Conservation (phyloP, 1,284 basidiomycete species). For the Vanrija sp. region DNA sequence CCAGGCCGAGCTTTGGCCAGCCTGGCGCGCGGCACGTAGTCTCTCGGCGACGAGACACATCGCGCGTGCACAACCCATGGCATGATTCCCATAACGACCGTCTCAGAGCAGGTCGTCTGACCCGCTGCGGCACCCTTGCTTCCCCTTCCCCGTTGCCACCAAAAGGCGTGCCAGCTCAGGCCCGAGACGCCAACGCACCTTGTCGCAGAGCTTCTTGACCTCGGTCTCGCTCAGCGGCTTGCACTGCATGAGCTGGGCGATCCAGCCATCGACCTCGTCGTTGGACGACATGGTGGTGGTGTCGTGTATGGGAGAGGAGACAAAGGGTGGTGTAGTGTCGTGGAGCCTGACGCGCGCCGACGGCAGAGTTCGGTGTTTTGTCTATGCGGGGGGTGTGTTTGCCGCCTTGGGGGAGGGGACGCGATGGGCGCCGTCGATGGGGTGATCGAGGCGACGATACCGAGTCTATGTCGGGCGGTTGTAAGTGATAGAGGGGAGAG, state of each 20-base stretch:
- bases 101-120: no score
- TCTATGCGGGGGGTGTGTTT: neutral
- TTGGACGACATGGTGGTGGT: constrained; percentile 32
- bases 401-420: no score
- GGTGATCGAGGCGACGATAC: neutral
- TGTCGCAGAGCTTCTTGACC: constrained; percentile 98
- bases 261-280: constrained; percentile 71
- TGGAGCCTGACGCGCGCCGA: neutral
- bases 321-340: neutral
- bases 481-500: neutral
- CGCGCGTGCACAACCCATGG: no score
- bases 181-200: constrained; percentile 59
- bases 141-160: no score
- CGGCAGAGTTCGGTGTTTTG: neutral
- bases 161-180: no score
- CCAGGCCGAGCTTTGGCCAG: no score
- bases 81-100: no score
- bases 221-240: constrained; percentile 95
- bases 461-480: neutral
- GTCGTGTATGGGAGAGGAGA: neutral
- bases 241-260: constrained; percentile 94
- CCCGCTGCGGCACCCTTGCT: no score
- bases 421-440: neutral
- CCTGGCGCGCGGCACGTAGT: neutral
- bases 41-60: neutral